A percentile compares a stretch with the other conserved stretches of the same genome.
These are phyloP conservation scores for Laburnicola sp. DNA, from an alignment of 2,329 filamentous ascomycete species.

Conservation along the genomic window DNA sequence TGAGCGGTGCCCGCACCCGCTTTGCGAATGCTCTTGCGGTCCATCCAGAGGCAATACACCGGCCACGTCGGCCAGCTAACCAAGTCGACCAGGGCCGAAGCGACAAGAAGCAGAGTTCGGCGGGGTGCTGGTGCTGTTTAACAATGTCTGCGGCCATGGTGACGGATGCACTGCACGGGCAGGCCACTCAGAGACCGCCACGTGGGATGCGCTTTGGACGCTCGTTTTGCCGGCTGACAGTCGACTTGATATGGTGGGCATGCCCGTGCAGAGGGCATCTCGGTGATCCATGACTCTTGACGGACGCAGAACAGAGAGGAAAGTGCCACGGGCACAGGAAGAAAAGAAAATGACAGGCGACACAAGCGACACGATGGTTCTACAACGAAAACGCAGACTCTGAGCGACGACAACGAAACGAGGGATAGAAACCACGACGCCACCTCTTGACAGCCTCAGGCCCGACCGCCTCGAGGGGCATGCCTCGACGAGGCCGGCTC, in stretches of 20 bases:
- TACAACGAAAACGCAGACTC: conserved; percentile 17
- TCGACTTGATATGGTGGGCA: conserved; percentile 24
- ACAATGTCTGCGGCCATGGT: conserved; percentile 23
- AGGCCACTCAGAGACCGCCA: conserved; percentile 50
- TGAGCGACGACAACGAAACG: conserved; percentile 1
- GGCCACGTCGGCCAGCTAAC: conserved; percentile 1
- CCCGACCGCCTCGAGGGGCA: neutral
- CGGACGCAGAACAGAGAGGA: conserved; percentile 13
- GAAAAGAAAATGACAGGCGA: conserved; percentile 21
- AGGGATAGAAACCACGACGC: neutral
- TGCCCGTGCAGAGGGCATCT: conserved; percentile 10
- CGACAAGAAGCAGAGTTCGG: conserved; percentile 17
- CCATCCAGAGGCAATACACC: neutral
- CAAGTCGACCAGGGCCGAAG: conserved; percentile 8
- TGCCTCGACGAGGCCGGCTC: neutral
- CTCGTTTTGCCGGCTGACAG: conserved; percentile 21
- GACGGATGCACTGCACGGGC: conserved; percentile 39
- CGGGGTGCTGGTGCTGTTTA: conserved; percentile 15
- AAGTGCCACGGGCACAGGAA: conserved; percentile 24
- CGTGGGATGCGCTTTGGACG: conserved; percentile 36
- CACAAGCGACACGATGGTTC: conserved; percentile 23
- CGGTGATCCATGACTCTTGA: conserved; percentile 13
- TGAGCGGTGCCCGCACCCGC: conserved; percentile 24
- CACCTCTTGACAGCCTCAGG: neutral
- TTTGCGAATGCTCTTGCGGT: conserved; percentile 19